Evolutionary conservation across 2,329 filamentous ascomycete genomes (phyloP), one percentile per base, ranked within the genome.

Genomic region (Cladosporium sp.): DNA sequence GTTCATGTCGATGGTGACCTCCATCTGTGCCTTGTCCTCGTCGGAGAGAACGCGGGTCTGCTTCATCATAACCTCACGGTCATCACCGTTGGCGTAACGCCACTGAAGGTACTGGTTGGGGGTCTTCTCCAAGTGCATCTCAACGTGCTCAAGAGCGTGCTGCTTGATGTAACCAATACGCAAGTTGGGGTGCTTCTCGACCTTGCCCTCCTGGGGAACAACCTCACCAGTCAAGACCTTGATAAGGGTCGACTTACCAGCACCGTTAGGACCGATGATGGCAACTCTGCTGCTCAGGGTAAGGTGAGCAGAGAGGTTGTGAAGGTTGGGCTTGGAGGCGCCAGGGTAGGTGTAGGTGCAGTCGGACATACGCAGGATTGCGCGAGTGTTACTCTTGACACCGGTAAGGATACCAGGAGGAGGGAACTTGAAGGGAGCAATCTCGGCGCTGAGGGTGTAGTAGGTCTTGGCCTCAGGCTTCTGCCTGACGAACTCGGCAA

Each of bases 111-210:
- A 99, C 81, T 99, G 95, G 79, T 97, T 98, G 49, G 95, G 95
- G 0, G 95, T 99, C 87, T 99, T 99, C 81, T 99, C 95, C 73
- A 98, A 84, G 77, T 99, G 95, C 94, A 97, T 97, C 82, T 99
- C 94, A 12, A 99, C 95, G 87, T 99, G 95, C 84, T 99, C 95
- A 14, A 99, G 86, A 54, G 95, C 95, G 80, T 99, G 95, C 83
- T 99, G 95, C 84, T 98, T 98, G 84, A 99, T 98, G 84, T 99
- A 99, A 64, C 95, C 95, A 74, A 99, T 97, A 85, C 95, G 93
- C 76, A 99, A 82, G 79, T 99, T 99, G 72, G 95, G 95, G 79
- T 99, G 95, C 85, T 98, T 98, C 85, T 98, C 93, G 28, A 99
- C 95, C 77, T 89, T 92, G 69, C 95, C 95, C 24, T 81, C 80